These are phyloP conservation scores for Basipetospora sp. DNA, from an alignment of 2,329 filamentous ascomycete species.

Conservation along the genomic window DNA sequence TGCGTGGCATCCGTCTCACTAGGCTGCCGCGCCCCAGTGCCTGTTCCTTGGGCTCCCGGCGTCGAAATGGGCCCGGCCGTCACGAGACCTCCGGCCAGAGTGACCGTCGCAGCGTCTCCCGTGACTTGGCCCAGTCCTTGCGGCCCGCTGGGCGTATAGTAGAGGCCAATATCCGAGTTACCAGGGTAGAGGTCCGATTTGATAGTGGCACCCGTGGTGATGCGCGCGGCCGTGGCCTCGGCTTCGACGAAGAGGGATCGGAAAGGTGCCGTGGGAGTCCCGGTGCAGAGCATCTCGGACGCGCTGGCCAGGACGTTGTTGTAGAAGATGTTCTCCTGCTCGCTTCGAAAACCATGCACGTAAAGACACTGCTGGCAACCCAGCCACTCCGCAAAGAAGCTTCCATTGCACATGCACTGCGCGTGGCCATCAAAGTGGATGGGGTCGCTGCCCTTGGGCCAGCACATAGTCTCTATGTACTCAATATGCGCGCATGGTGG, in stretches of 20 bases:
- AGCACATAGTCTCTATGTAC: conserved; percentile 17
- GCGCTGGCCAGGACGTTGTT: conserved; percentile 20
- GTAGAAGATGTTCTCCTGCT: conserved; percentile 20
- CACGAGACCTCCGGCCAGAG: conserved; percentile 7
- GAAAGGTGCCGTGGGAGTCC: conserved; percentile 23
- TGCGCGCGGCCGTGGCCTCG: conserved; percentile 13
- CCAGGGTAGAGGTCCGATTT: conserved; percentile 19
- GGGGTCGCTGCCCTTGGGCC: conserved; percentile 15
- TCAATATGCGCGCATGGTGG: conserved; percentile 18
- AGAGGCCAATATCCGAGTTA: conserved; percentile 25
- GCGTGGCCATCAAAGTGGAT: conserved; percentile 15
- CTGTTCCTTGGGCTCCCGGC: too few species aligned
- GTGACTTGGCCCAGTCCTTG: conserved; percentile 28
- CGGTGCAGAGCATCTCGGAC: conserved; percentile 20
- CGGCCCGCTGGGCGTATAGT: conserved; percentile 23
- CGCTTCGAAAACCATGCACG: conserved; percentile 24
- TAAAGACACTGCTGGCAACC: conserved; percentile 27
- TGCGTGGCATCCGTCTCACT: too few species aligned
- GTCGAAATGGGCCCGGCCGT: conserved; percentile 3
- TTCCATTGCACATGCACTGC: conserved; percentile 27
- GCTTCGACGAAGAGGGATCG: conserved; percentile 19
- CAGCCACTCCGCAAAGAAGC: conserved; percentile 28
- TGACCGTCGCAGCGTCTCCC: conserved; percentile 23
- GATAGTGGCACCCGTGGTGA: conserved; percentile 18
- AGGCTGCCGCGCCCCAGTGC: too few species aligned